Conservation (phyloP, 805 yeast species). For the Wickerhamomyces alni region DNA sequence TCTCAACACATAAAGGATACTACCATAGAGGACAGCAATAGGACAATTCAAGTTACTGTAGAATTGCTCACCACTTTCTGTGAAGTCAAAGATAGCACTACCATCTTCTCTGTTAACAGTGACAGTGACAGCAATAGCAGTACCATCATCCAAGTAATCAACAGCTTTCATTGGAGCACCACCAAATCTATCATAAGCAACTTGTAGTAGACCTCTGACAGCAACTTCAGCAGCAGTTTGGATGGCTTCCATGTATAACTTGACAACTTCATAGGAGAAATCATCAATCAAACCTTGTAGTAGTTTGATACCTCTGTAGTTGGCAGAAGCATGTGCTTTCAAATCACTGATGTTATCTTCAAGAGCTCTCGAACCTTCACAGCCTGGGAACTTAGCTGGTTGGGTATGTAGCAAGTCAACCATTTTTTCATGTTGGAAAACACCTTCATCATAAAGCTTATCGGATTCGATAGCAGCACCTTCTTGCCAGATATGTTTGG, state of each 20-base stretch:
- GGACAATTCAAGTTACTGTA: conserved; percentile 94
- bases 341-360: conserved; percentile 80
- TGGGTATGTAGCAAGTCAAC: conserved; percentile 55
- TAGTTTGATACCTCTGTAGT: conserved; percentile 73
- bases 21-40: conserved; percentile 80
- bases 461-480: conserved; percentile 86
- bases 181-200: conserved; percentile 36
- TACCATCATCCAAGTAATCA: conserved; percentile 81
- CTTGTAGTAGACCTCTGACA: conserved; percentile 50
- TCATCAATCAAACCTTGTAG: conserved; percentile 56
- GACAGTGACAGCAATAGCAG: conserved; percentile 53
- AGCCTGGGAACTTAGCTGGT: conserved; percentile 79
- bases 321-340: conserved; percentile 86
- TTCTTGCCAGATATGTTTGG: conserved; percentile 79
- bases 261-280: conserved; percentile 52
- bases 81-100: conserved; percentile 75
- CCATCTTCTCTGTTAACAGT: conserved; percentile 47
- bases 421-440: conserved; percentile 69
- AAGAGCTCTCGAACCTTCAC: conserved; percentile 83
- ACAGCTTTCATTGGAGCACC: conserved; percentile 37
- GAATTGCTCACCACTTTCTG: conserved; percentile 81
- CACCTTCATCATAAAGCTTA: conserved; percentile 62
- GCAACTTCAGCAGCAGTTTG: conserved; percentile 72
- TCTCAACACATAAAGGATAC: conserved; percentile 80
- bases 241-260: conserved; percentile 74